These are phyloP conservation scores for Lentinula raphanica DNA, from an alignment of 768 basidiomycete species.

Conservation along the genomic window DNA sequence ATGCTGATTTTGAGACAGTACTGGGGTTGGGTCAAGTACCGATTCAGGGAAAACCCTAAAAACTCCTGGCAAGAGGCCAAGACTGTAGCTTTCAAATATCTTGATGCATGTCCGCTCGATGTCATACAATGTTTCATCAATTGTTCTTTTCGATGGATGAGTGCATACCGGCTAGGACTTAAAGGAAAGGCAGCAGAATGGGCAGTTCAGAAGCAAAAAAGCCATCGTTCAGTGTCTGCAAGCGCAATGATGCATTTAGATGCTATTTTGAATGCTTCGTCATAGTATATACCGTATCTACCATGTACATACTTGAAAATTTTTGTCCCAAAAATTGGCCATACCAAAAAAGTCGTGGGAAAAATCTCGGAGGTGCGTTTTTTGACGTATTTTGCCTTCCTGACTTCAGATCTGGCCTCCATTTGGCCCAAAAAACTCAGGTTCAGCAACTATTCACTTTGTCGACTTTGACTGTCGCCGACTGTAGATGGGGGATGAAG, in stretches of 20 bases:
- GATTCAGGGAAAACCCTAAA: conserved; percentile 12
- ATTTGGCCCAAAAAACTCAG: conserved; percentile 8
- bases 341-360: conserved; percentile 9
- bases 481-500: conserved; percentile 15
- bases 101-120: conserved; percentile 21
- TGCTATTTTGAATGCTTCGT: not conserved
- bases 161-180: conserved; percentile 18
- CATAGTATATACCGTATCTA: conserved; percentile 8
- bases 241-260: conserved; percentile 18
- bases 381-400: conserved; percentile 14
- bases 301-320: conserved; percentile 20
- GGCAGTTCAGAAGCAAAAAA: conserved; percentile 22
- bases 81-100: not conserved
- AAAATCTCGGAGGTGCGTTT: conserved; percentile 10
- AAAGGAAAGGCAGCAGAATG: conserved; percentile 22
- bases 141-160: conserved; percentile 15
- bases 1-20: conserved; percentile 7
- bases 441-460: conserved; percentile 3
- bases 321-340: conserved; percentile 12
- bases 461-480: conserved; percentile 17
- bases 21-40: conserved; percentile 18
- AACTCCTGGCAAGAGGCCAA: conserved; percentile 10
- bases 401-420: conserved; percentile 14
- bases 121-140: conserved; percentile 19
- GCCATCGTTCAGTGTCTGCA: conserved; percentile 14